Evolutionary conservation across 1,139 yeast species (phyloP).

Genomic region (Yamadazyma sp.): DNA sequence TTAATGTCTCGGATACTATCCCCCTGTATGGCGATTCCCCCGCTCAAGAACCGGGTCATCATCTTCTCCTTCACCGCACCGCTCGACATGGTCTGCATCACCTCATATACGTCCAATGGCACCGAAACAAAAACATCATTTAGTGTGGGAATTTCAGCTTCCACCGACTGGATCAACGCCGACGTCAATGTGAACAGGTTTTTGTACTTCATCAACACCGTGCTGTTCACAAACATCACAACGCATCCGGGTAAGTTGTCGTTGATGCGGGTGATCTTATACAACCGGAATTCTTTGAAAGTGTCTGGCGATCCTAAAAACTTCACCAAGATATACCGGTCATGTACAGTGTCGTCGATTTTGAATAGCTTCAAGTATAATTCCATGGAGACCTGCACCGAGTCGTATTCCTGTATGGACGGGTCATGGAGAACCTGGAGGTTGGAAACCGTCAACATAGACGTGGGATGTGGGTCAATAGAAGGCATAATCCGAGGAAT

Average conservation of each 20-base stretch:
- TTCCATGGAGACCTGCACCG: slow-evolving; percentile 35
- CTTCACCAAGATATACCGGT: slow-evolving; percentile 32
- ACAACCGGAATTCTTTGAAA: slow-evolving; percentile 36
- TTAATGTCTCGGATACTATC: slow-evolving; percentile 41
- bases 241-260: slow-evolving; percentile 20
- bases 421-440: slow-evolving; percentile 35
- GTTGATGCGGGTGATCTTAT: slow-evolving; percentile 34
- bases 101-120: slow-evolving; percentile 44
- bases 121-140: slow-evolving; percentile 38
- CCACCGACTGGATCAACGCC: slow-evolving; percentile 33
- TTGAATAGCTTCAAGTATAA: slow-evolving; percentile 31
- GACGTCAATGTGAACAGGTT: slow-evolving; percentile 34
- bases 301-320: slow-evolving; percentile 47
- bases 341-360: slow-evolving; percentile 13
- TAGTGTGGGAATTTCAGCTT: slow-evolving; percentile 28
- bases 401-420: slow-evolving; percentile 24
- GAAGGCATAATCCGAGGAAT: slow-evolving; percentile 5
- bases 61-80: slow-evolving; percentile 29
- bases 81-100: slow-evolving; percentile 29
- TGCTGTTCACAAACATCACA: slow-evolving; percentile 39
- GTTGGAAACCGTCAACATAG: slow-evolving; percentile 24
- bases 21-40: slow-evolving; percentile 33
- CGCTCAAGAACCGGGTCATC: slow-evolving; percentile 28
- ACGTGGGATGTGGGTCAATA: neutral
- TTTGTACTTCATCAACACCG: slow-evolving; percentile 32